Evolutionary conservation across 1,284 basidiomycete species (phyloP), one percentile per base, ranked within the genome.

Genomic region (Cutaneotrichosporon spelunceum): DNA sequence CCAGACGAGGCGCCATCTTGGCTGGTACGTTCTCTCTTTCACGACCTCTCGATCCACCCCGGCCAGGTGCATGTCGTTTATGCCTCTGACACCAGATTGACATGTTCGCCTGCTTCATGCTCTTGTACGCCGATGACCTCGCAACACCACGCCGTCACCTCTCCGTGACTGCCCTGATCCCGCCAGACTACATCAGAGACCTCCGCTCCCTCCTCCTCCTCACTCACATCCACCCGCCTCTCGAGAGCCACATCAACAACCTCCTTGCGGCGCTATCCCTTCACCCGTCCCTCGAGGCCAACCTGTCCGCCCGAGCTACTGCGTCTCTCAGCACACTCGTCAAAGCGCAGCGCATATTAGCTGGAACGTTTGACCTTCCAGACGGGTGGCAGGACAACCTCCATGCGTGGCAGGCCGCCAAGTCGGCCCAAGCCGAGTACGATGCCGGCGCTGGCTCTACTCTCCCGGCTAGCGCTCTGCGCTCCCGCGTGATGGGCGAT

Each of bases 161-260:
- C 5, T 21, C 21, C 21, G 19, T 23, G 8, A 19, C 26, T 1
- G 57, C 61, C 14, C 62, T 72, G 34, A 57, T 74, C 11, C 65
- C 71, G 1, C 3, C 21, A 2, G 44, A 66, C 63, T 76, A 74
- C 62, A 65, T 76, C 21, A 23, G 49, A 3, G 61, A 66, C 42
- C 63, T 78, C 10, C 52, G 60, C 34, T 44, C 61, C 6, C 66
- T 77, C 2, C 67, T 77, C 3, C 66, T 69, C n/a, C 72, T 68
- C 39, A 73, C 72, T 2, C 72, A 76, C 58, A 72, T 77, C 48
- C 71, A 73, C 62, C 72, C 77, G 0, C 72, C 75, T 0, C 70
- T 78, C 5, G 33, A 58, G 14, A 65, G 68, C 4, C 72, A 77
- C 67, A 68, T 76, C 49, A 67, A 70, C 36, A 76, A 77, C 53